Conservation (phyloP, 164 flowering plant species). For the Liriodendron chinense region DNA sequence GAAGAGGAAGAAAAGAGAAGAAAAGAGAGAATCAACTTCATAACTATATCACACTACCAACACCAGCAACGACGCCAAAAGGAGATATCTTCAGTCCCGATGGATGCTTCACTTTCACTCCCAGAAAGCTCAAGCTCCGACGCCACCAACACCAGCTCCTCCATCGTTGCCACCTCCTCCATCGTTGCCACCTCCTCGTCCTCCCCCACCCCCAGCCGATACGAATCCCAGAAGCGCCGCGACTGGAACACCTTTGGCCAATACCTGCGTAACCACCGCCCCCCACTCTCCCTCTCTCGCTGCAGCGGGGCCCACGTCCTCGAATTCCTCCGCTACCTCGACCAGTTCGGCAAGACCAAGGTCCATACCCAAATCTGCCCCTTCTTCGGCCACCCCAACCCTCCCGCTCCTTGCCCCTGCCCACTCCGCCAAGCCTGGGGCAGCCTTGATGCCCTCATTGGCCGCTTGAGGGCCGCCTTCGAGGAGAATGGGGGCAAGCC, state of each 20-base stretch:
- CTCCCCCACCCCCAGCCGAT: constrained; percentile 50
- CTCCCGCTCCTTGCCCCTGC: constrained; percentile 80
- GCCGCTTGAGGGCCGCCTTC: constrained; percentile 78
- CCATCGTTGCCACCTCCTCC: constrained; percentile 25
- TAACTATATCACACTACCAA: background rate
- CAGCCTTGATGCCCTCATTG: constrained; percentile 79
- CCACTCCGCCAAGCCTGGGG: constrained; percentile 93
- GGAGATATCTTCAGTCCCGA: background rate
- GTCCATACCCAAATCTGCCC: constrained; percentile 77
- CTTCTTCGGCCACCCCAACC: constrained; percentile 72
- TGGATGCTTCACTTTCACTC: constrained; percentile 5
- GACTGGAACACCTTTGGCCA: constrained; percentile 88
- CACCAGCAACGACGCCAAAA: background rate
- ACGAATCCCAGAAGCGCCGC: constrained; percentile 72
- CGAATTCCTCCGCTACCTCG: constrained; percentile 74
- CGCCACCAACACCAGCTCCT: background rate
- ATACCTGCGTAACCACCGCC: constrained; percentile 73
- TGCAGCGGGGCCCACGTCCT: constrained; percentile 86
- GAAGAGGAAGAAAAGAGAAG: background rate
- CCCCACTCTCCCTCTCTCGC: constrained; percentile 67
- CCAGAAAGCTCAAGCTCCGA: background rate
- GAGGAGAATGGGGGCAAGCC: constrained; percentile 83
- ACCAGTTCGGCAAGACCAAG: constrained; percentile 82
- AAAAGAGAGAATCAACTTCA: background rate
- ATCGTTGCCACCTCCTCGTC: constrained; percentile 17